Evolutionary conservation across 139 green algal genomes (phyloP), one percentile per base, ranked within the genome.

Genomic region (Pleodorina starrii): DNA sequence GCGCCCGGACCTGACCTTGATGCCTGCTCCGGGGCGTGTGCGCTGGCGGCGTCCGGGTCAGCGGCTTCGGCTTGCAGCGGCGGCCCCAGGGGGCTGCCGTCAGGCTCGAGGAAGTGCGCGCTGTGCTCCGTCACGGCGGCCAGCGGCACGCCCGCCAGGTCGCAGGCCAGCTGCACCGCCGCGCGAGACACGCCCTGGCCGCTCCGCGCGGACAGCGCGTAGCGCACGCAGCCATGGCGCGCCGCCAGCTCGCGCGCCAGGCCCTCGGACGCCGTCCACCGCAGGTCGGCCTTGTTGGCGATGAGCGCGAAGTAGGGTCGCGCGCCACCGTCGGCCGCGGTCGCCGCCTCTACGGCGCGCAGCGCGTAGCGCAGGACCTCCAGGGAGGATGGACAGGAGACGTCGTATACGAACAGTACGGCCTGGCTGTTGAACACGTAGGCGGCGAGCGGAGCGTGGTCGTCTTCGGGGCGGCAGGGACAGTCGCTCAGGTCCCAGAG

Each of bases 131-230:
- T 87, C 0, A 63, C 60, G 5, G 80, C 66, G 6, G 44, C 19
- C 63, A 89, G 23, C 36, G 84, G 84, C 68, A 89, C 84, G 48
- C 84, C 84, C 0, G 84, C 69, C 35, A 89, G 68, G 84, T 89
- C 84, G 27, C 48, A 72, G 0, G 84, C 71, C 3, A 89, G 23
- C 84, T 89, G 84, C 35, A 73, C 17, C 25, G 66, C 42, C 0
- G 69, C 48, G 21, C 25, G 25, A 4, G 12, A 46, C 36, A 82
- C 38, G 84, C 84, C 84, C 36, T 81, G 43, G 36, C 84, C 68
- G 36, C 12, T 89, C 12, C 14, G 12, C 0, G 84, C 69, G 5
- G 68, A 81, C 27, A 77, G 32, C 16, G 50, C 27, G 40, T 81
- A 82, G 25, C 84, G 68, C 48, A 82, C 36, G 69, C 63, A 79